These are phyloP conservation scores for Amauroascus niger DNA, from an alignment of 2,329 filamentous ascomycete genomes.

Conservation along the genomic window DNA sequence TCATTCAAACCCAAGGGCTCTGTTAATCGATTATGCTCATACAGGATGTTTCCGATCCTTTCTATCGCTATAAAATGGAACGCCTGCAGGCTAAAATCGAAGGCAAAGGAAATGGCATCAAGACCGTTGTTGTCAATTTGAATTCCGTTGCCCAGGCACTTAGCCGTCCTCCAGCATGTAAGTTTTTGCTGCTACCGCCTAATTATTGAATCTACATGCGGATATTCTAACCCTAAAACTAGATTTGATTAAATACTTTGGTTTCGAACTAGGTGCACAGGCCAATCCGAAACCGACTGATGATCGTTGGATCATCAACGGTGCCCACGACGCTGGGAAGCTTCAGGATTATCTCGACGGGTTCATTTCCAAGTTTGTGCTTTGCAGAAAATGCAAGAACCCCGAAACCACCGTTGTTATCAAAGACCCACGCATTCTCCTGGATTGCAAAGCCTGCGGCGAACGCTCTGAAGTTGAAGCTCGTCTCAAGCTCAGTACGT, in stretches of 20 bases:
- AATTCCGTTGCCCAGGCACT: constrained; percentile 87
- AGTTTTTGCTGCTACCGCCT: constrained; percentile 15
- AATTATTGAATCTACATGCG: constrained; percentile 1
- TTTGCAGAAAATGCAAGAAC: constrained; percentile 99
- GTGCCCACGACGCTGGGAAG: constrained; percentile 87
- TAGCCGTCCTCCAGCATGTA: constrained; percentile 73
- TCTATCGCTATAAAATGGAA: constrained; percentile 99
- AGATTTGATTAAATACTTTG: constrained; percentile 98
- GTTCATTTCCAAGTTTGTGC: constrained; percentile 97
- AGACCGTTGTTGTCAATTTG: constrained; percentile 95
- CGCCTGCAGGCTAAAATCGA: constrained; percentile 97
- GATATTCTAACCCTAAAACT: constrained; percentile 3
- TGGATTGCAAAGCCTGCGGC: constrained; percentile 98
- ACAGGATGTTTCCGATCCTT: constrained; percentile 85
- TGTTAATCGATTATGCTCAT: constrained; percentile 14
- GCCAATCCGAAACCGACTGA: constrained; percentile 96
- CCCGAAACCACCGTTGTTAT: constrained; percentile 93
- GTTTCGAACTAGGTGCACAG: constrained; percentile 96
- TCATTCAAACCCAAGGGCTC: neutral
- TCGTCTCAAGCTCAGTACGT: constrained; percentile 89
- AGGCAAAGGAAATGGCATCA: constrained; percentile 99
- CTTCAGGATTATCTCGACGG: constrained; percentile 96
- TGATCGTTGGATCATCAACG: constrained; percentile 99
- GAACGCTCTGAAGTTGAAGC: constrained; percentile 85
- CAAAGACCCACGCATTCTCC: constrained; percentile 82